Evolutionary conservation across 202 grass and related monocot species (phyloP).

Genomic region (Cymbopogon flexuosus): DNA sequence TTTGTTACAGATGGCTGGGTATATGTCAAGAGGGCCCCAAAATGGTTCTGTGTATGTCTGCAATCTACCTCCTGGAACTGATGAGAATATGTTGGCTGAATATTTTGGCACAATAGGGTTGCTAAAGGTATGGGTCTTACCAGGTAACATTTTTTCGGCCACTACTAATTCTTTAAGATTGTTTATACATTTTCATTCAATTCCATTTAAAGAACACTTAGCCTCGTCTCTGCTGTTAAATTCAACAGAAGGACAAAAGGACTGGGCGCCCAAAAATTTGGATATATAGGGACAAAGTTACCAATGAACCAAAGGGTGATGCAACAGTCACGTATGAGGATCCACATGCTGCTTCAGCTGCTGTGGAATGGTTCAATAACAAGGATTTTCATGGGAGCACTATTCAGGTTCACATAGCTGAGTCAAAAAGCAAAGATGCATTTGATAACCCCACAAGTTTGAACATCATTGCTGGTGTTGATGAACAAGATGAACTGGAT

Average conservation of each 20-base stretch:
- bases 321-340: slow-evolving; percentile 94
- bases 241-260: slow-evolving; percentile 81
- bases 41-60: slow-evolving; percentile 83
- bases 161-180: slow-evolving; percentile 8
- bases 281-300: slow-evolving; percentile 88
- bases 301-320: slow-evolving; percentile 93
- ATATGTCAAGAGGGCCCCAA: slow-evolving; percentile 43
- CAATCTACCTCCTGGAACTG: slow-evolving; percentile 84
- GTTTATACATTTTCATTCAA: not conserved
- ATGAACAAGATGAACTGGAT: slow-evolving; percentile 46
- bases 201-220: not conserved
- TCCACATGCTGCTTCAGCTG: slow-evolving; percentile 83
- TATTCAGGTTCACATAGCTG: slow-evolving; percentile 86
- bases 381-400: slow-evolving; percentile 82
- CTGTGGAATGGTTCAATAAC: slow-evolving; percentile 95
- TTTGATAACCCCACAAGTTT: slow-evolving; percentile 28
- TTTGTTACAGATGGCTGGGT: slow-evolving; percentile 51
- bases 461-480: slow-evolving; percentile 29
- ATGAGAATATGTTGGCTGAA: slow-evolving; percentile 85
- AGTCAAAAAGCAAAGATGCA: slow-evolving; percentile 70
- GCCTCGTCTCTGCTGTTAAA: not conserved
- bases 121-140: slow-evolving; percentile 89
- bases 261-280: slow-evolving; percentile 89
- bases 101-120: slow-evolving; percentile 99
- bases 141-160: slow-evolving; percentile 62